Evolutionary conservation across 225 moss, liverwort and hornwort species (phyloP).

Genomic region (Straminergon stramineum): DNA sequence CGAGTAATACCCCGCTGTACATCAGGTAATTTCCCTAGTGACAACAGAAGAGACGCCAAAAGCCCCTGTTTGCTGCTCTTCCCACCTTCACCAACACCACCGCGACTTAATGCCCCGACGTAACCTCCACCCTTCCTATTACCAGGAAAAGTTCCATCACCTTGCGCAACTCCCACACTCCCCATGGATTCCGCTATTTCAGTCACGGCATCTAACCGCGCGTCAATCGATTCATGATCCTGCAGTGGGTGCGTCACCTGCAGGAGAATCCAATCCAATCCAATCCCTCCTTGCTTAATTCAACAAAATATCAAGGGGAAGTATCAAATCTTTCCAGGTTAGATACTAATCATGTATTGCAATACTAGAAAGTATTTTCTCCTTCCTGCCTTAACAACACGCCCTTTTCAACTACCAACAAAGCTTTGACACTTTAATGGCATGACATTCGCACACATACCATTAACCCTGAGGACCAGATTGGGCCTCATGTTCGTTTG

Average conservation of each 20-base stretch:
- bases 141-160: slow-evolving; percentile 37
- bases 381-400: not conserved
- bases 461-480: not conserved
- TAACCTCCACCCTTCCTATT: slow-evolving; percentile 44
- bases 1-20: slow-evolving; percentile 89
- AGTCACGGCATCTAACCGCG: slow-evolving; percentile 78
- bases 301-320: not conserved
- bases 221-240: slow-evolving; percentile 52
- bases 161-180: slow-evolving; percentile 47
- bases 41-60: slow-evolving; percentile 54
- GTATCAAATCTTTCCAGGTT: not conserved
- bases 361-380: not conserved
- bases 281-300: not conserved
- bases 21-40: slow-evolving; percentile 75
- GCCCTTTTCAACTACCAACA: not conserved
- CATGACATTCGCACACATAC: not conserved
- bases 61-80: slow-evolving; percentile 47
- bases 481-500: not conserved
- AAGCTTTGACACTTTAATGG: not conserved
- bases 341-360: not conserved
- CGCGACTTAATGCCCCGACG: slow-evolving; percentile 24
- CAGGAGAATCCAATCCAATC: not conserved
- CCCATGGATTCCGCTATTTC: slow-evolving; percentile 78
- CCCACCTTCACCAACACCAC: slow-evolving; percentile 23
- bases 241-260: slow-evolving; percentile 92